Evolutionary conservation across 495 filamentous ascomycete genomes (phyloP), one percentile per base, ranked within the genome.

Genomic region (Apiosordaria backusii): DNA sequence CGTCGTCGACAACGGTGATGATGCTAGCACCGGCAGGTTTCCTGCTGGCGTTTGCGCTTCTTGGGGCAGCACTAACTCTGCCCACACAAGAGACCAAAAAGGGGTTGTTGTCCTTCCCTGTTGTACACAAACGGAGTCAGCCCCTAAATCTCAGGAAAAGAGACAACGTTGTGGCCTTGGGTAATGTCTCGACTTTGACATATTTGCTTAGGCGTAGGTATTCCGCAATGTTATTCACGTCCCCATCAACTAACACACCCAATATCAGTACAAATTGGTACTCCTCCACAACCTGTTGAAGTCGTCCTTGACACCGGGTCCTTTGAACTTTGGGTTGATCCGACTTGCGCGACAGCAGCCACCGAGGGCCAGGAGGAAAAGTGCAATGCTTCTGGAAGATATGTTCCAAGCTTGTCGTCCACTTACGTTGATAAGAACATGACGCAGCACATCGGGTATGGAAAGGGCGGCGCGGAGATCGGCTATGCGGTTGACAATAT

Each of bases 251-350:
- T 24, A 45, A 45, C 54, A 40, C 9, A 59, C 21, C 45, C 6
- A 3, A 54, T 23, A 21, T 19, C 60, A 66, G 60, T 69, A 40
- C 53, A 66, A 26, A 66, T 69, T 21, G 67, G 67, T 7, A 72
- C 71, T 3, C 76, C 71, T 13, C 63, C 63, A 13, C 78, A 80
- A 61, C 65, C 71, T 2, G 70, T 80, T 29, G 66, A 73, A 19
- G 72, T 80, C 52, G 69, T 75, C 21, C 64, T 80, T 57, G 78
- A 80, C 50, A 80, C 78, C 13, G 78, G 78, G 13, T 79, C 77
- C 27, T 79, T 76, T 54, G 78, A 80, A 67, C 67, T 79, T 2
- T 80, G 78, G 78, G 76, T 78, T 4, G 71, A 78, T 27, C 76
- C 76, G 25, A 66, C 67, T 16, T 78, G 76, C 59, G 57, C 66